phyloP scores from a whole-genome alignment of 306 rosid species.

The Begonia masoniana region DNA sequence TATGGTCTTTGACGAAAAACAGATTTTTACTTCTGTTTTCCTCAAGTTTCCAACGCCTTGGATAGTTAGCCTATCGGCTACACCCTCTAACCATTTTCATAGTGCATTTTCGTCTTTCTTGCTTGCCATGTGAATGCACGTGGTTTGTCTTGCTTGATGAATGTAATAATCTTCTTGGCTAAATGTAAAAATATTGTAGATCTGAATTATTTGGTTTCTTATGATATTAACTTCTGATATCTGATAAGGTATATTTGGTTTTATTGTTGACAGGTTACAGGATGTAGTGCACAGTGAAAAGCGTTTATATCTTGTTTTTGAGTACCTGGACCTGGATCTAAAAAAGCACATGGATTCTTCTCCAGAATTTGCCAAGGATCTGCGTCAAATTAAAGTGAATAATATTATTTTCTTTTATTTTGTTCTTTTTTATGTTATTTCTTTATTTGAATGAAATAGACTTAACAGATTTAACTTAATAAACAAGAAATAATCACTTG shows the following conservation, averaged over 20 bases:
- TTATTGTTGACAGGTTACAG: conserved; percentile 48
- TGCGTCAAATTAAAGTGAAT: conserved; percentile 72
- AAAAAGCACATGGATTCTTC: conserved; percentile 98
- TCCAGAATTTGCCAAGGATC: conserved; percentile 82
- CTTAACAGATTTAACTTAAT: no score
- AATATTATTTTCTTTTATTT: conserved; percentile 2
- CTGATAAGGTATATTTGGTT: no score
- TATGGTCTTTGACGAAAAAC: background rate
- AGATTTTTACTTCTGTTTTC: no score
- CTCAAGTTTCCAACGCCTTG: background rate
- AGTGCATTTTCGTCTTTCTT: no score
- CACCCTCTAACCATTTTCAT: no score
- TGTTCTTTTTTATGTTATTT: background rate
- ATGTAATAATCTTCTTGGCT: background rate
- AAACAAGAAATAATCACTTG: no score
- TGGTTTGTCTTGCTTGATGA: no score
- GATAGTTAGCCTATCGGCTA: no score
- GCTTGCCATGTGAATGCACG: no score
- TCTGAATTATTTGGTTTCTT: no score
- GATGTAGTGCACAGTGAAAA: conserved; percentile 92
- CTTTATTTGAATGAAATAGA: background rate
- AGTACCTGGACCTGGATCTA: conserved; percentile 92
- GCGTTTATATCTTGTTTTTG: conserved; percentile 89
- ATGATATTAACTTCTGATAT: no score
- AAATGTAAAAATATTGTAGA: background rate